Conservation (phyloP, 2,329 filamentous ascomycete species). For the Calonectria pseudoreteaudii region DNA sequence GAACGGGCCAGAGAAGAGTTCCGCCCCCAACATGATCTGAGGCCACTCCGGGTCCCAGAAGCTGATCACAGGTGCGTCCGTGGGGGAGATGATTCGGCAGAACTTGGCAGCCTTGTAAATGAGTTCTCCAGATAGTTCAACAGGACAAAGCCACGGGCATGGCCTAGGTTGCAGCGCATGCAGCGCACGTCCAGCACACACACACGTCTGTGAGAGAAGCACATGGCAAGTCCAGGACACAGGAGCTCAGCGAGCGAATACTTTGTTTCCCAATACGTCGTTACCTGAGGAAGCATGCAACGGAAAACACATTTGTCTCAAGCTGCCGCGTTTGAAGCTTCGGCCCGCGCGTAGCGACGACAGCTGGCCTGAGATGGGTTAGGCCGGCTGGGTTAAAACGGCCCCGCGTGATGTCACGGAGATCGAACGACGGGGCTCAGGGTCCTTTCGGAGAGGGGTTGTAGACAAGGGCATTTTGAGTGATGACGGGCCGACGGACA, state of each 20-base stretch:
- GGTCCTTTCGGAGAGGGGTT: slow-evolving; percentile 21
- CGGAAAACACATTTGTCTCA: slow-evolving; percentile 31
- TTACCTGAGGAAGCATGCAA: not conserved
- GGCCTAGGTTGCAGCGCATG: not conserved
- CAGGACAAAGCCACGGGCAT: not conserved
- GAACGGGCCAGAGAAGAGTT: slow-evolving; percentile 6
- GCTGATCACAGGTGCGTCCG: slow-evolving; percentile 12
- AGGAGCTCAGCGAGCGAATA: not conserved
- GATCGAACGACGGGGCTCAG: slow-evolving; percentile 37
- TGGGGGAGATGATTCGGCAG: slow-evolving; percentile 19
- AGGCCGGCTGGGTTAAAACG: not conserved
- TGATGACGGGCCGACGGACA: not conserved
- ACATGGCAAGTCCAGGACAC: slow-evolving; percentile 15
- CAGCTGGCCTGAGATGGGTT: slow-evolving; percentile 14
- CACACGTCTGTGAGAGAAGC: not conserved
- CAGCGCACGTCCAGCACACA: not conserved
- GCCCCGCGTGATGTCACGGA: slow-evolving; percentile 38
- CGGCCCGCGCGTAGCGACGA: slow-evolving; percentile 22
- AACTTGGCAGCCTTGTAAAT: not conserved
- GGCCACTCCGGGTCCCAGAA: not conserved
- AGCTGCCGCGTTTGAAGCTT: slow-evolving; percentile 25
- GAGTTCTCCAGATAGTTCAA: slow-evolving; percentile 12
- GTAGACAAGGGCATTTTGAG: slow-evolving; percentile 15
- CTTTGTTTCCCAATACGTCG: not conserved
- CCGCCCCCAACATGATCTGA: slow-evolving; percentile 17